Evolutionary conservation across 2,329 filamentous ascomycete species (phyloP), one percentile per base, ranked within the genome.

Genomic region (Trichoderma sp.): DNA sequence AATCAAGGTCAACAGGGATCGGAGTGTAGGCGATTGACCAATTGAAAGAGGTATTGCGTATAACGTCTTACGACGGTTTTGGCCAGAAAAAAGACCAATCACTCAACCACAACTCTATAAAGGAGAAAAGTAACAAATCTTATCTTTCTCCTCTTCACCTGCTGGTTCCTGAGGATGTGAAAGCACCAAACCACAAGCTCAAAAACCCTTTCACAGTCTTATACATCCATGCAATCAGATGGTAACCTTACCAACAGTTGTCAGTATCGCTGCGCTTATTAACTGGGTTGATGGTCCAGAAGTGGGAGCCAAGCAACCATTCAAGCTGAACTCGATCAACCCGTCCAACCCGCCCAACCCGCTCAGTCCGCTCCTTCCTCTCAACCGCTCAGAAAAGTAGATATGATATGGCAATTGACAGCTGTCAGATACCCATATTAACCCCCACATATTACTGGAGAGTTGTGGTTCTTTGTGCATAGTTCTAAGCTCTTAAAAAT

Each of bases 121-220:
- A 12, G 45, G n/a, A 53, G 45, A 53, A 50, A 50, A 11, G 12
- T 35, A 35, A 35, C 38, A 41, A 18, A 18, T 45, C 4, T 45
- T n/a, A 45, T n/a, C 41, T 45, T 45, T n/a, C 41, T n/a, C 41
- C n/a, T 45, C 41, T 9, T 9, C 41, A 9, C 0, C 41, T n/a
- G 7, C 41, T n/a, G 3, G 7, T 45, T 45, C 41, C 7, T n/a
- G 16, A 45, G 41, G 41, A n/a, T 45, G 41, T 1, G 41, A 45
- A 1, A n/a, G 16, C 41, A 45, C 41, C 41, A 2, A 0, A 45
- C 6, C 41, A n/a, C 41, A 45, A 45, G 41, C 7, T 4, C 41
- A 45, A n/a, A n/a, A 45, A 4, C 1, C 0, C 0, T 45, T 45
- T 45, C 16, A n/a, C 41, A 0, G 16, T 45, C 41, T 41, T 41